Base-by-base conservation (phyloP, 1,139 yeast species). In the Spencermartinsiella ligniputridi region DNA sequence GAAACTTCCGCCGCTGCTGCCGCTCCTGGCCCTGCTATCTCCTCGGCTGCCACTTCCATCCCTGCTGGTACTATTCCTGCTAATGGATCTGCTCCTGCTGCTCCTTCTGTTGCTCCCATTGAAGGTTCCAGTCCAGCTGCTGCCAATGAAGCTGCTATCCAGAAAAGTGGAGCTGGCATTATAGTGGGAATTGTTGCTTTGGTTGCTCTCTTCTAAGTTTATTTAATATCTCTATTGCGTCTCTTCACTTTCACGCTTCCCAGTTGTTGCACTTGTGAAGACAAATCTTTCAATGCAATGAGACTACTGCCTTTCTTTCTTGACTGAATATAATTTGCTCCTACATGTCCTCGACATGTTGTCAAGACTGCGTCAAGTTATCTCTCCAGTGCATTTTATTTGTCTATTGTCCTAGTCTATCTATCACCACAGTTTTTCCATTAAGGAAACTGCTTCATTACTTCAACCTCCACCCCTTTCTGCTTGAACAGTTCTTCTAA, bases 1-100 rank as follows among this genome's bases (percentile, higher is more conserved):
- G 8, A 13, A 33, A 35, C 11, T 6, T 27, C 36, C 12, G 20
- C 24, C 15, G 21, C 18, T 20, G 3, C 39, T 16, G 9, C 45
- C 30, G 34, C 42, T 21, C 40, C 42, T 37, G 21, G 47, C 30
- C 40, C 40, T 37, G 48, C 24, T 22, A 49, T 42, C 37, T 37
- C 51, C 37, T 37, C 45, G 38, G 47, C 47, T 29, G 42, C 51
- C 24, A 42, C 38, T 25, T 20, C 42, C 16, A 30, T 42, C 35
- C 39, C 49, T 36, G n/a, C 47, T 35, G 55, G 58, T 13, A 57
- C 60, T 38, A 46, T 44, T 12, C 54, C 58, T 15, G 57, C 60
- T 38, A 47, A 44, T 12, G 48, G 52, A 41, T 38, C 52, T 40
- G 44, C 40, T 20, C 27, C 41, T 37, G 25, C 56, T 25, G 29